phyloP scores from a whole-genome alignment of 1,284 basidiomycete species.

The Irpex sp. region DNA sequence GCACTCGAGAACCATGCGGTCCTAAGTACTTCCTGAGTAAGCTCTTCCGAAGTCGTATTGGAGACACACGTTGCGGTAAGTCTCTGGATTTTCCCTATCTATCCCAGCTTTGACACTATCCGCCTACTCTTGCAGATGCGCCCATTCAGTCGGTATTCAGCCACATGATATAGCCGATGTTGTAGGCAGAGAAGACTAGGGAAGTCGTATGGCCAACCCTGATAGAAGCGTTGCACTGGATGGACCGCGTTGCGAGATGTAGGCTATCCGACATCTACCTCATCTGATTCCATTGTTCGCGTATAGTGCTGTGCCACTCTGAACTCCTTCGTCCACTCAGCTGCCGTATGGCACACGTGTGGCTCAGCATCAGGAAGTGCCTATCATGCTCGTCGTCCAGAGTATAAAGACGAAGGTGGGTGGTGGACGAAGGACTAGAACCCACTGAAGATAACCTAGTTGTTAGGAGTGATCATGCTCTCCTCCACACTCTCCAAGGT shows the following conservation, averaged over 20 bases:
- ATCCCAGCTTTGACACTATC: background rate
- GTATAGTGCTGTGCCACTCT: background rate
- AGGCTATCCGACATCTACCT: background rate
- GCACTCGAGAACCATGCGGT: background rate
- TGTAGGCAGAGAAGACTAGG: background rate
- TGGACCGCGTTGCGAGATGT: background rate
- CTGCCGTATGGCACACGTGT: background rate
- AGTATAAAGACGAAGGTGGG: background rate
- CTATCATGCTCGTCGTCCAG: background rate
- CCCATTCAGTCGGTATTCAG: background rate
- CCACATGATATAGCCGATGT: background rate
- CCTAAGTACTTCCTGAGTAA: background rate
- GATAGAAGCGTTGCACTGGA: background rate
- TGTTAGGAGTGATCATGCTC: background rate
- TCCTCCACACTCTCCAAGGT: background rate
- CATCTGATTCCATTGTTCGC: background rate
- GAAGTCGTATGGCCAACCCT: background rate
- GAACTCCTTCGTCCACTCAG: background rate
- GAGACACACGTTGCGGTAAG: background rate
- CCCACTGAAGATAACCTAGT: background rate
- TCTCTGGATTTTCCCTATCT: background rate
- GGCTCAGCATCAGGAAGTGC: background rate
- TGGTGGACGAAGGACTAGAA: background rate
- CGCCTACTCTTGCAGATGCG: background rate
- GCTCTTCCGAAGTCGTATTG: background rate